Base-by-base conservation (phyloP, 2,329 filamentous ascomycete species). In the Colletotrichum zoysiae region DNA sequence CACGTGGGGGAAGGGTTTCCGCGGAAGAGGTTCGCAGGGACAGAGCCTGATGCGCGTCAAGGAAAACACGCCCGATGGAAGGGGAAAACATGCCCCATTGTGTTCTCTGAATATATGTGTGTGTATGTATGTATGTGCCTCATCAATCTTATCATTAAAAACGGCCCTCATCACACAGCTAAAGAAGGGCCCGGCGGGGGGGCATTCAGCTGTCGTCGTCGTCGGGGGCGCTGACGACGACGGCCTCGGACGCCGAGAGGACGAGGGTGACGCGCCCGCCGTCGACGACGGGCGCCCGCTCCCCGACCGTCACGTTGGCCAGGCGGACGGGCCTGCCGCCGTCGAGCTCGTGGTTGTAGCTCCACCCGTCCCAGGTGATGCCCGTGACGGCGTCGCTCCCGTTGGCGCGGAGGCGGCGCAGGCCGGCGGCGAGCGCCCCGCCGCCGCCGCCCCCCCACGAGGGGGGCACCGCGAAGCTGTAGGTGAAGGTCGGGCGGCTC, bases 381-480 rank as follows among this genome's bases (percentile, higher is more conserved):
- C 89, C 89, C 0, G 86, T 86, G 30, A 90, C 85, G 11, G 90
- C 89, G 79, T 92, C 88, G 73, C 88, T 91, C 0, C 90, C 90
- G 78, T 90, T 91, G 2, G 90, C 89, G 60, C 82, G 77, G 42
- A 92, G 78, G 35, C 89, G 80, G 76, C 87, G 82, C 62, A 90
- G 81, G 0, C 69, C 74, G 2, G 81, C 74, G 2, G 81, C 77
- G 26, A 74, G 74, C 7, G 9, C 38, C 1, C 38, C 38, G 38
- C 3, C 38, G 38, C 35, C 35, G 74, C 74, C 56, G 76, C 68
- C 40, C 9, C 69, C 76, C 76, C 11, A 6, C 20, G 18, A n/a
- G 7, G 16, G 14, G 5, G 76, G 78, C 9, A 87, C 74, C 5
- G 79, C 74, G 65, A 89, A 84, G 3, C 74, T 80, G 71, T 88